Conservation (phyloP, 2,329 filamentous ascomycete species). For the Apiospora marii region DNA sequence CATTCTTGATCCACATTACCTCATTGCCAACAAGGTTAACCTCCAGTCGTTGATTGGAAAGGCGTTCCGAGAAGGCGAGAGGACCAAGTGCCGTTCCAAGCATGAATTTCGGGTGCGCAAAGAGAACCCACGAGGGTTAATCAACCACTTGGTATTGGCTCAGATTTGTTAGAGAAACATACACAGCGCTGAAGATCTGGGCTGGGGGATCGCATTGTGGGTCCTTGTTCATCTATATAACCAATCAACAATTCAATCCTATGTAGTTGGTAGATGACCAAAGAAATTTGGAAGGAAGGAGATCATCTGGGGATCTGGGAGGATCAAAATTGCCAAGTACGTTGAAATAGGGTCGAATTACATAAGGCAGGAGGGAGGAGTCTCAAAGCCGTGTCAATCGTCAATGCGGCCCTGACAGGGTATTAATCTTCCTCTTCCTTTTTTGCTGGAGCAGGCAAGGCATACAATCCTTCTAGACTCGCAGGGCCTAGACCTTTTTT, state of each 20-base stretch:
- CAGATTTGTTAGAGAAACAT: background rate
- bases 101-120: background rate
- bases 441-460: no score
- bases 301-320: background rate
- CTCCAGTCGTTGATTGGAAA: background rate
- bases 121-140: background rate
- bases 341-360: background rate
- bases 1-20: background rate
- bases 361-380: background rate
- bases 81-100: background rate
- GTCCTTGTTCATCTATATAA: background rate
- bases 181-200: background rate
- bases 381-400: background rate
- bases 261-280: background rate
- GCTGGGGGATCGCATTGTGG: background rate
- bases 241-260: background rate
- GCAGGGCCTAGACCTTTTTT: background rate
- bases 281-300: background rate
- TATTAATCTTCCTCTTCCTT: background rate
- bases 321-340: conserved; percentile 5
- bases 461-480: background rate
- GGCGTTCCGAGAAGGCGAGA: background rate
- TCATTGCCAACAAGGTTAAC: background rate
- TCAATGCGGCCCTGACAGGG: background rate
- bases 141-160: conserved; percentile 1